Base-by-base conservation (phyloP, 441 rosid species). In the Raphanus hybrid region DNA sequence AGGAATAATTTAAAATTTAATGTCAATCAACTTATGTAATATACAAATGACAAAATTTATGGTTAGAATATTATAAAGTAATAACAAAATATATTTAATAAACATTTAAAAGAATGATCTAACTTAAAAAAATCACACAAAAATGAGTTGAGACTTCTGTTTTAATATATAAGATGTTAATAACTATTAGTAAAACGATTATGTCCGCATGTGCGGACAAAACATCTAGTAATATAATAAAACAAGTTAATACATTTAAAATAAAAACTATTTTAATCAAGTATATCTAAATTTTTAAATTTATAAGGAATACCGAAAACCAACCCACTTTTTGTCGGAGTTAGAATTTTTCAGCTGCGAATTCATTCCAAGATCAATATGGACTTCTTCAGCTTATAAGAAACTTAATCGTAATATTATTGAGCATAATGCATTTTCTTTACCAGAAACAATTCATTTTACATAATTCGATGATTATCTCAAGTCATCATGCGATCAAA, bases 401-500 rank as follows among this genome's bases (percentile, higher is more conserved):
- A 55, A 55, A 55, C 26, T 14, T 50, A 50, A 50, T 50, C 57
- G 16, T 55, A 55, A 55, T 55, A 18, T 3, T 57, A 20, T 3
- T 55, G 60, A 18, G 8, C 1, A 12, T 57, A 57, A 18, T 57
- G 7, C 7, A 4, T 26, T 59, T 26, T 59, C 6, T 11, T 26
- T 11, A 59, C 64, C 64, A 59, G 11, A 10, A 18, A 10, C 6
- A 26, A 55, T 54, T 34, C 50, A 15, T 5, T 55, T 20, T 18
- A 60, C 18, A 60, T 60, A 60, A 12, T 14, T 61, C 8, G 23
- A 62, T 20, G 8, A 63, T 62, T 34, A 18, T 50, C 55, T 73
- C 18, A 39, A 64, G 57, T 64, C 20, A 54, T 64, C 32, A 61
- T 45, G 59, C 60, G 8, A 43, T 58, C 48, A 45, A 61, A 29